Base-by-base conservation (phyloP, 2,329 filamentous ascomycete species). In the Nemania sp. region DNA sequence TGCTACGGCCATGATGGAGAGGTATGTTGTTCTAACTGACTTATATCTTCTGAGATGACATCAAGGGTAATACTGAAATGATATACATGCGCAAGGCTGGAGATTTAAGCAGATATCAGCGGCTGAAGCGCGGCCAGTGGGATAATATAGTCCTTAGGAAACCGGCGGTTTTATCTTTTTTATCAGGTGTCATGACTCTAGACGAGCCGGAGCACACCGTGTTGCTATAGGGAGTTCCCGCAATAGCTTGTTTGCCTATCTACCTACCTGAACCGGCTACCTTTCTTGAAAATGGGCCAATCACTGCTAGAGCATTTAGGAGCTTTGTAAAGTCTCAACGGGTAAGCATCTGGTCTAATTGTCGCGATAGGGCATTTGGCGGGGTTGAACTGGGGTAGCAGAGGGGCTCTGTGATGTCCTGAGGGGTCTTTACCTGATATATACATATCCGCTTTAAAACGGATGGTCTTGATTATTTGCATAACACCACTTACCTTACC, bases 1-100 rank as follows among this genome's bases (percentile, higher is more conserved):
- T 7, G 87, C 86, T 55, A 82, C 78, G 18, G 82, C 79, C 85
- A 86, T 87, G 29, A 43, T 74, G 51, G 29, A 53, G 53, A 58
- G 24, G 10, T 22, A 56, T 55, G n/a, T 54, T 59, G 32, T 11
- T 54, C 22, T 45, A 20, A 7, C 11, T n/a, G 11, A 22, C 24
- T 53, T 38, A 52, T 13, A 35, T 0, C 41, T 56, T 18, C 38
- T 6, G 2, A 35, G 7, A 35, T 22, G 20, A 45, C 8, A 24
- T 41, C 11, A 10, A 5, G 2, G 24, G 3, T 29, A 24, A 41
- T 8, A 27, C 5, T 24, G 8, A 13, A 29, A 20, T 2, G 13
- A 43, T 54, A 57, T 56, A 20, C 38, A 41, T 38, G 47, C 24
- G 54, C 10, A 38, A 64, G 54, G 56, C 62, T 54, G 43, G 52